These are phyloP conservation scores for Fraxinus anomala DNA, from an alignment of 257 asterid species.

Conservation along the genomic window DNA sequence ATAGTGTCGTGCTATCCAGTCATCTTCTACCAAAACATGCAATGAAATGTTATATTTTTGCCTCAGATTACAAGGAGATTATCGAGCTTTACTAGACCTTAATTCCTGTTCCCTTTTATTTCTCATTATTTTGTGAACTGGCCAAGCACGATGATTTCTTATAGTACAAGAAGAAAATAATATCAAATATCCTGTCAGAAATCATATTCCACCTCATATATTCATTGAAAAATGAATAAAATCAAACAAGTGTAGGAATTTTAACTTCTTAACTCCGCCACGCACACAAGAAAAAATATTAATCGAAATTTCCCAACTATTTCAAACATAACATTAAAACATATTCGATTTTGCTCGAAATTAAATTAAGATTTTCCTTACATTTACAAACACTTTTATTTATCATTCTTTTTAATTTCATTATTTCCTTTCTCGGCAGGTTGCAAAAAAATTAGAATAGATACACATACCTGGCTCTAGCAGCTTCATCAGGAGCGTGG, in stretches of 20 bases:
- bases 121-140: too few species aligned
- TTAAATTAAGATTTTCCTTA: not conserved
- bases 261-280: too few species aligned
- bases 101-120: too few species aligned
- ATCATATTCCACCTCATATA: too few species aligned
- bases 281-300: too few species aligned
- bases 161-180: too few species aligned
- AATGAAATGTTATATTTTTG: not conserved
- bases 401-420: not conserved
- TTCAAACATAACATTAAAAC: not conserved
- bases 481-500: conserved; percentile 99
- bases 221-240: too few species aligned
- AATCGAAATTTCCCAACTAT: not conserved
- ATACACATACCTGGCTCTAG: conserved; percentile 83
- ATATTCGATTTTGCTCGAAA: not conserved
- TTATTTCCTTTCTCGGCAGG: not conserved
- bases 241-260: too few species aligned
- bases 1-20: not conserved
- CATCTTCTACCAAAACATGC: not conserved
- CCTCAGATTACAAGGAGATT: not conserved
- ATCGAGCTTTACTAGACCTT: too few species aligned
- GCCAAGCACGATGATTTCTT: not conserved
- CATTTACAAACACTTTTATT: not conserved
- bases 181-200: not conserved
- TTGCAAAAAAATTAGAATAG: conserved; percentile 2